Conservation (phyloP, 1,139 yeast genomes). For the Magnusiomyces paraingens region DNA sequence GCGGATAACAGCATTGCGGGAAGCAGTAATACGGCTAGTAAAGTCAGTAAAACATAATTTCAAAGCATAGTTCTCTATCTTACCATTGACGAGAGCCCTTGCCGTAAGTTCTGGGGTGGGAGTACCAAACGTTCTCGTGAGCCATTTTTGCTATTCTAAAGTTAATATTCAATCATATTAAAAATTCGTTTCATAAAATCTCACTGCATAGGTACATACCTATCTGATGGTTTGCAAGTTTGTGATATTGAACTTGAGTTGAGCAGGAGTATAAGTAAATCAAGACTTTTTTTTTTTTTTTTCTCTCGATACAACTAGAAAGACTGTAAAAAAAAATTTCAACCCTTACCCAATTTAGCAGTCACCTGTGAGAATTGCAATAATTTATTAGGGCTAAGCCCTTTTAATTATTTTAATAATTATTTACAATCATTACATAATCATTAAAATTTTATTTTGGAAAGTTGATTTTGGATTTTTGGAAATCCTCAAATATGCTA, state of each 20-base stretch:
- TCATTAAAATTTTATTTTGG: not conserved
- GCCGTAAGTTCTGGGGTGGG: conserved; percentile 99
- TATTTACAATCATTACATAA: not conserved
- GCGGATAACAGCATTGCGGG: conserved; percentile 99
- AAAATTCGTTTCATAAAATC: not conserved
- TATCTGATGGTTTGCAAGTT: not conserved
- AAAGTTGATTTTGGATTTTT: not conserved
- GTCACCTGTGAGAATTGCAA: not conserved
- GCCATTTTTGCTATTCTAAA: conserved; percentile 58
- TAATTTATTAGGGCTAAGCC: not conserved
- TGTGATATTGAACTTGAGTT: not conserved
- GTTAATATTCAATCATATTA: not conserved
- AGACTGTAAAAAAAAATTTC: not conserved
- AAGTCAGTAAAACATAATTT: conserved; percentile 4
- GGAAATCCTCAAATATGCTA: not conserved
- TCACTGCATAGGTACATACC: not conserved
- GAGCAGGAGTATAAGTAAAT: not conserved
- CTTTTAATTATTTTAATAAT: not conserved
- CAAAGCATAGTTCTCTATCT: conserved; percentile 16
- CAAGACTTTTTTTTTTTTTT: not conserved
- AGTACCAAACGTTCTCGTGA: conserved; percentile 99
- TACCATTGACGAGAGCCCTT: conserved; percentile 99
- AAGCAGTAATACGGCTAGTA: conserved; percentile 82
- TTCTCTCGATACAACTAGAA: not conserved
- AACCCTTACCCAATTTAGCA: not conserved